phyloP scores from a whole-genome alignment of 2,329 filamentous ascomycete genomes.

The Epichloe uncinata region DNA sequence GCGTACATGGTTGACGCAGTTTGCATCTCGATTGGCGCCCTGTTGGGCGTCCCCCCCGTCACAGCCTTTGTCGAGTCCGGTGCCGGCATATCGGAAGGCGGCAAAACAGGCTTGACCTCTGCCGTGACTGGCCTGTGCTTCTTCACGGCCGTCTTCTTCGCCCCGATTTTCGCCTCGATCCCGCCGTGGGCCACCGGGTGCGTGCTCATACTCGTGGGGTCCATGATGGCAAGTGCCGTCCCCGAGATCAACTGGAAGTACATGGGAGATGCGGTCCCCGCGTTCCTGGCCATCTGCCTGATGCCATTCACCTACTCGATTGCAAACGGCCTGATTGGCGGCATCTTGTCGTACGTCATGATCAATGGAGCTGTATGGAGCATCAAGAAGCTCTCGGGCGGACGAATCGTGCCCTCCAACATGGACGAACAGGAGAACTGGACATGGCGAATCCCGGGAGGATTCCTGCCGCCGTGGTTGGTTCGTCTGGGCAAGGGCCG shows the following conservation, averaged over 20 bases:
- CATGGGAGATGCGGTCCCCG: constrained; percentile 69
- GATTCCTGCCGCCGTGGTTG: constrained; percentile 63
- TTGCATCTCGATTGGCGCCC: constrained; percentile 62
- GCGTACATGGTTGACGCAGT: constrained; percentile 78
- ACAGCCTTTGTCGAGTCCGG: constrained; percentile 85
- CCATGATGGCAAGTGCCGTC: constrained; percentile 69
- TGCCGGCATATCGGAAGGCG: constrained; percentile 78
- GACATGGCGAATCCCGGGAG: constrained; percentile 65
- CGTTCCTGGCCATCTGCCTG: constrained; percentile 68
- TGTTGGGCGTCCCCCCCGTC: constrained; percentile 68
- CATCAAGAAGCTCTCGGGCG: constrained; percentile 51
- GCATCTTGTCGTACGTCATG: constrained; percentile 62
- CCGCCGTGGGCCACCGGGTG: constrained; percentile 82
- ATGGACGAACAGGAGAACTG: constrained; percentile 67
- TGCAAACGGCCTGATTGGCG: constrained; percentile 72
- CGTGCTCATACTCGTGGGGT: constrained; percentile 78
- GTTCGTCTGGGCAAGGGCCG: constrained; percentile 50
- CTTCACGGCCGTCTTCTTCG: constrained; percentile 79
- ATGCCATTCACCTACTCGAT: constrained; percentile 91
- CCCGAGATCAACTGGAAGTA: constrained; percentile 84
- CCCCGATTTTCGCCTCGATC: constrained; percentile 80
- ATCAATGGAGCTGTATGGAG: constrained; percentile 62
- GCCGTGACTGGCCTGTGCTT: constrained; percentile 71
- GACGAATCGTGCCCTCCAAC: constrained; percentile 60
- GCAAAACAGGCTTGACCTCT: constrained; percentile 71